These are phyloP conservation scores for Alliaria petiolata DNA, from an alignment of 345 rosid species.

Conservation along the genomic window DNA sequence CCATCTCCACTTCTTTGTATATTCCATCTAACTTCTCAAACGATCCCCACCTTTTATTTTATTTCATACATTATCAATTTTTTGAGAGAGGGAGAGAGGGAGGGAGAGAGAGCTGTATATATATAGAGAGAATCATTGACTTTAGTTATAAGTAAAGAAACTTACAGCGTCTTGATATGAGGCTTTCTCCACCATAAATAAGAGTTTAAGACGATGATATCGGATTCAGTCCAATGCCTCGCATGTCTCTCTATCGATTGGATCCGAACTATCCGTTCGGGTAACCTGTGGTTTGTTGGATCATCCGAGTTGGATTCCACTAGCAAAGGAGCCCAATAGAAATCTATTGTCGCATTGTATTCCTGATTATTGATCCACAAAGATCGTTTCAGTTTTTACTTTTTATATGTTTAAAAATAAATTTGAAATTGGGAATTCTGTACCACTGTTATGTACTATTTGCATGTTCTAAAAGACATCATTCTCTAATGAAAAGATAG, in stretches of 20 bases:
- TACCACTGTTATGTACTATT: too few species aligned
- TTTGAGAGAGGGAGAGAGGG: background rate
- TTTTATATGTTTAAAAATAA: background rate
- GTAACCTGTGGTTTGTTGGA: constrained; percentile 63
- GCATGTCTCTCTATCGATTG: constrained; percentile 86
- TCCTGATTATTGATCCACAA: constrained; percentile 41
- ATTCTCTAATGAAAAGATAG: background rate
- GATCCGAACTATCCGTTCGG: constrained; percentile 67
- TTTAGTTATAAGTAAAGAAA: background rate
- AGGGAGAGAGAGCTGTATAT: background rate
- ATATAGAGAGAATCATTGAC: background rate
- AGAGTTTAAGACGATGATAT: constrained; percentile 73
- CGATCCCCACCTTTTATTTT: constrained; percentile 62
- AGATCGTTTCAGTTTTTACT: background rate
- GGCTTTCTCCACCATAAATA: constrained; percentile 92
- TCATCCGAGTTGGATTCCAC: constrained; percentile 96
- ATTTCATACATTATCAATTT: background rate
- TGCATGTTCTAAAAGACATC: too few species aligned
- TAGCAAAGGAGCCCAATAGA: constrained; percentile 86
- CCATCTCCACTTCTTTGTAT: constrained; percentile 68
- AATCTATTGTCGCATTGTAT: constrained; percentile 80
- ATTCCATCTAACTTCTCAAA: constrained; percentile 57
- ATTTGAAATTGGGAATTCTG: background rate
- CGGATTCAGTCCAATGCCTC: constrained; percentile 69
- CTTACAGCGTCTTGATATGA: constrained; percentile 75